Evolutionary conservation across 1,284 basidiomycete species (phyloP).

Genomic region (Ceratobasidium sp.): DNA sequence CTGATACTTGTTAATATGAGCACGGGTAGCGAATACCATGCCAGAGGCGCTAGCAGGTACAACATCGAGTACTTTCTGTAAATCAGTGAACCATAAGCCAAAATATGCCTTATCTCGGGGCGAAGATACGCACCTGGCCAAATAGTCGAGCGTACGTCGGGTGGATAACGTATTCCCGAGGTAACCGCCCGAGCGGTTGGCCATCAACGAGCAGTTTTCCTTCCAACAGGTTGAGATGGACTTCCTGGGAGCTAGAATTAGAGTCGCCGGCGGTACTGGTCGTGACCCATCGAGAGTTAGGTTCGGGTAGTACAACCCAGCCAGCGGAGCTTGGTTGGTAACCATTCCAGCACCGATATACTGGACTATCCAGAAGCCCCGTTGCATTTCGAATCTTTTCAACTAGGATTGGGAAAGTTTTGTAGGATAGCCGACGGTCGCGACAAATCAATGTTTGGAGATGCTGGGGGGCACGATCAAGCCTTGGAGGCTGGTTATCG

Average conservation of each 20-base stretch:
- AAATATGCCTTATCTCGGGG: background rate
- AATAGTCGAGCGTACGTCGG: conserved; percentile 40
- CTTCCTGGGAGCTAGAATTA: conserved; percentile 3
- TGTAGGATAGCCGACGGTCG: conserved; percentile 28
- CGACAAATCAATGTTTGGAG: conserved; percentile 5
- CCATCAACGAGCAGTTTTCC: conserved; percentile 41
- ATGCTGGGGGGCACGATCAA: background rate
- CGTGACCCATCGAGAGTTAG: conserved; percentile 32
- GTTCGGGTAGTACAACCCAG: background rate
- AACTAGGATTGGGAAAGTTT: background rate
- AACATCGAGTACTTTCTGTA: conserved; percentile 52
- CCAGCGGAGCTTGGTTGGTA: background rate
- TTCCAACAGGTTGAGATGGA: conserved; percentile 37
- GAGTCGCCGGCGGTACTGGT: background rate
- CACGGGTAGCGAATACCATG: conserved; percentile 52
- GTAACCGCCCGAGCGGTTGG: conserved; percentile 40
- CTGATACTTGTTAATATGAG: conserved; percentile 45
- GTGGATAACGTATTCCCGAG: conserved; percentile 31
- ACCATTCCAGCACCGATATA: background rate
- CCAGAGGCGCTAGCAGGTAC: conserved; percentile 50
- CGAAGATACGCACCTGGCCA: conserved; percentile 22
- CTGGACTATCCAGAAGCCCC: background rate
- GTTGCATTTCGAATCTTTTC: background rate
- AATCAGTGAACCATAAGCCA: background rate
- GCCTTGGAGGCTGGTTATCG: conserved; percentile 35